Evolutionary conservation across 1,284 basidiomycete genomes (phyloP), one percentile per base, ranked within the genome.

Genomic region (Wolfiporia cocos): DNA sequence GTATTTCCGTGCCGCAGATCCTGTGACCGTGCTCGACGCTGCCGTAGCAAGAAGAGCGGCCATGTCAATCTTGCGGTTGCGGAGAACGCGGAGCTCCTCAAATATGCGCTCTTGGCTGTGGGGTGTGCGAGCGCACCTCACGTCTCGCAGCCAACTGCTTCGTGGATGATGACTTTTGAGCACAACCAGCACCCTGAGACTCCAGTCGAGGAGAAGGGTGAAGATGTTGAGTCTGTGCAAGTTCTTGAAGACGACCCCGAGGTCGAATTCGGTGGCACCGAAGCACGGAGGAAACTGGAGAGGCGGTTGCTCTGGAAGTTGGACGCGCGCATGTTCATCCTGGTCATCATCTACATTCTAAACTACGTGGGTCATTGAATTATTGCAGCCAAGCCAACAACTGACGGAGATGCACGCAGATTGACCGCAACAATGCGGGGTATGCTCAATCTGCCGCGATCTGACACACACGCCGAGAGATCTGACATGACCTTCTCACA

Each of bases 381-480:
- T n/a, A n/a, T n/a, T n/a, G n/a, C n/a, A n/a, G n/a, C n/a, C n/a
- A n/a, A n/a, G n/a, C n/a, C n/a, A n/a, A n/a, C n/a, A n/a, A n/a
- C n/a, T n/a, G n/a, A n/a, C n/a, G n/a, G n/a, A n/a, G 7, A 29
- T 33, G 11, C 22, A 18, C 30, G 11, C 37, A 83, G 66, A 75
- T 86, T 49, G 82, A 85, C 56, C 69, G 81, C 39, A 85, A 79
- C 54, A 84, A 83, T 60, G 76, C 71, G 42, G 67, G 74, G 78
- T 79, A 54, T 45, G 69, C n/a, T 56, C 10, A 31, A 9, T 34
- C 23, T 21, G 11, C n/a, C n/a, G n/a, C n/a, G n/a, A n/a, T n/a
- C n/a, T n/a, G n/a, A n/a, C n/a, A n/a, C n/a, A n/a, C 21, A 21
- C 15, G 10, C n/a, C 2, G 28, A 17, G 15, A 3, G 14, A n/a